A percentile compares a stretch with the other conserved stretches of the same genome.
These are phyloP conservation scores for Phytophthora pistaciae DNA, from an alignment of 352 stramenopile genomes.

Conservation along the genomic window DNA sequence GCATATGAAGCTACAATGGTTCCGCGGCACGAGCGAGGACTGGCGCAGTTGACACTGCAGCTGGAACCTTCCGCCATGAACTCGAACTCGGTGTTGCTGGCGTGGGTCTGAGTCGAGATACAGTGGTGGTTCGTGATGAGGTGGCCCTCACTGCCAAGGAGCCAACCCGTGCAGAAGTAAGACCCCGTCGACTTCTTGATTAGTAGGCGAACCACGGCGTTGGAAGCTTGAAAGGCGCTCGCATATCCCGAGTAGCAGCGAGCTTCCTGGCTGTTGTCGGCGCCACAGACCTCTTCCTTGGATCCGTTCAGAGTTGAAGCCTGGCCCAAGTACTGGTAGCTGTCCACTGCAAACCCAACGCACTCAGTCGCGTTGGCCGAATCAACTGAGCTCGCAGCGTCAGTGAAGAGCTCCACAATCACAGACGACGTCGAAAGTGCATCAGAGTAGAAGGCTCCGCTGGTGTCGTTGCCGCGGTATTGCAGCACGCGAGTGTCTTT, in stretches of 20 bases:
- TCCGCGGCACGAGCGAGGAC: conserved; percentile 44
- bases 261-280: conserved; percentile 71
- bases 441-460: conserved; percentile 45
- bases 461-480: conserved; percentile 46
- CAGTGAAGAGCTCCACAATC: conserved; percentile 62
- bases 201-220: conserved; percentile 62
- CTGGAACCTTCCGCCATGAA: conserved; percentile 58
- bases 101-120: conserved; percentile 57
- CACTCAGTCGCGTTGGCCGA: conserved; percentile 38
- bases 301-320: conserved; percentile 32
- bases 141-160: conserved; percentile 79
- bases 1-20: conserved; percentile 35
- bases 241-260: conserved; percentile 47
- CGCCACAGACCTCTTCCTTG: conserved; percentile 68
- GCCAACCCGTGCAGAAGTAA: conserved; percentile 82
- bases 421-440: conserved; percentile 49
- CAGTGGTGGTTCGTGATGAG: conserved; percentile 88
- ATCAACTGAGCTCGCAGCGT: conserved; percentile 16
- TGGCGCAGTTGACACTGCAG: conserved; percentile 50
- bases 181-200: conserved; percentile 66
- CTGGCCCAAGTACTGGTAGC: conserved; percentile 51
- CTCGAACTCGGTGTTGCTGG: conserved; percentile 74
- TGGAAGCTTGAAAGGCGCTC: conserved; percentile 30
- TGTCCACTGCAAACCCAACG: conserved; percentile 62
- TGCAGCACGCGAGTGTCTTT: conserved; percentile 40